phyloP scores from a whole-genome alignment of 805 yeast genomes.

The Saccharomycopsis sp. region DNA sequence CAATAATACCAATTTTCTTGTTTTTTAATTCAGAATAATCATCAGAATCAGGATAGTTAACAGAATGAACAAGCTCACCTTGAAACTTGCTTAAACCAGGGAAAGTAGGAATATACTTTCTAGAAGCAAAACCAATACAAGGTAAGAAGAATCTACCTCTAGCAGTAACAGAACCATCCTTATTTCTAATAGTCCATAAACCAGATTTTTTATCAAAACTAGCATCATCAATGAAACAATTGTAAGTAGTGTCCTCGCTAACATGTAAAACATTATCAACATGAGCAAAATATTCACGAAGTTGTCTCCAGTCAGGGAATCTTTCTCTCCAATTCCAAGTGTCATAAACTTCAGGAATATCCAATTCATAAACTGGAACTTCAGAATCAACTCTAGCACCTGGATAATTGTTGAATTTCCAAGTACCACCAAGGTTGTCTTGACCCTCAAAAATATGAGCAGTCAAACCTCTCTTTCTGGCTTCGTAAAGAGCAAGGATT shows the following conservation, averaged over 20 bases:
- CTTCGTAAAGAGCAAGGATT: constrained; percentile 14
- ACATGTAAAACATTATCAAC: constrained; percentile 22
- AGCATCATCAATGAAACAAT: constrained; percentile 20
- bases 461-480: constrained; percentile 17
- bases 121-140: constrained; percentile 22
- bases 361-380: constrained; percentile 23
- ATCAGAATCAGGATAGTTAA: constrained; percentile 18
- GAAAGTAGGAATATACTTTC: constrained; percentile 21
- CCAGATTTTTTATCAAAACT: constrained; percentile 19
- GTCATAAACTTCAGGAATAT: constrained; percentile 21
- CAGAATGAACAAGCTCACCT: constrained; percentile 17
- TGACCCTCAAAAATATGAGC: constrained; percentile 17
- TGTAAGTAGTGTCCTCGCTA: constrained; percentile 21
- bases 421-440: constrained; percentile 19
- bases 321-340: constrained; percentile 23
- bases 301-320: constrained; percentile 23
- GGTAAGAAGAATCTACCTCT: constrained; percentile 17
- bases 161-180: constrained; percentile 16
- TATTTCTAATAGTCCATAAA: constrained; percentile 20
- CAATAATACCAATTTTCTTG: constrained; percentile 18
- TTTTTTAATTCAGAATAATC: constrained; percentile 13
- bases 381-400: constrained; percentile 24
- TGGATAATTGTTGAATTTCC: constrained; percentile 19
- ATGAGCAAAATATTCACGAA: constrained; percentile 22
- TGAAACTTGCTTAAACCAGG: constrained; percentile 18